phyloP scores from a whole-genome alignment of 768 basidiomycete species.

The Tylopilus felleus region DNA sequence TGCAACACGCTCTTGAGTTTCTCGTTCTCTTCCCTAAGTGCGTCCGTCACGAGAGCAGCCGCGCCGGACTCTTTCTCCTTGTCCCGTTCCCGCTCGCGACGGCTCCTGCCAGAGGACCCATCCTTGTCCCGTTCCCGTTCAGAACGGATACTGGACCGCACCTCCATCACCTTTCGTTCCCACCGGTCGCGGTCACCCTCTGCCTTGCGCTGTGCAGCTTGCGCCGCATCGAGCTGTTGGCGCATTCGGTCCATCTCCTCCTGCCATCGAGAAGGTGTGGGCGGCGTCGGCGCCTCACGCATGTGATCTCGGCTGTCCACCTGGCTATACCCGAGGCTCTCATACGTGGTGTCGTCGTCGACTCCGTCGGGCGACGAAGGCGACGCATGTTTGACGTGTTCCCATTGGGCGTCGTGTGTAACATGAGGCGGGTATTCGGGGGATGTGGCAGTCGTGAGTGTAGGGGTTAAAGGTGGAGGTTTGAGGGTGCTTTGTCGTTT shows the following conservation, averaged over 20 bases:
- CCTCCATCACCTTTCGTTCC: conserved; percentile 21
- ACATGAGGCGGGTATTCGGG: conserved; percentile 8
- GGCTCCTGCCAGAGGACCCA: conserved; percentile 6
- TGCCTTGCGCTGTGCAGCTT: conserved; percentile 11
- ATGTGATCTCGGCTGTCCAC: conserved; percentile 6
- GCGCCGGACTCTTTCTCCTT: conserved; percentile 8
- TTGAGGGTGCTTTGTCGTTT: conserved; percentile 19
- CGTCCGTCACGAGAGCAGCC: neutral
- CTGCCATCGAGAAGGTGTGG: neutral
- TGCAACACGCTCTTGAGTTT: conserved; percentile 20
- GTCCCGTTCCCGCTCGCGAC: conserved; percentile 20
- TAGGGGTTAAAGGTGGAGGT: conserved; percentile 20
- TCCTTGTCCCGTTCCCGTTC: conserved; percentile 19
- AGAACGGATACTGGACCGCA: conserved; percentile 8
- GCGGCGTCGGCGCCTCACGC: neutral
- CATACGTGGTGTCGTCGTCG: conserved; percentile 17
- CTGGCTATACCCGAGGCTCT: conserved; percentile 23
- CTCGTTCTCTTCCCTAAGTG: conserved; percentile 24
- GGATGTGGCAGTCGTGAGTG: conserved; percentile 17
- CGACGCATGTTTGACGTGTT: conserved; percentile 17
- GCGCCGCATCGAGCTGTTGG: conserved; percentile 13
- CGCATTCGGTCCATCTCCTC: conserved; percentile 12
- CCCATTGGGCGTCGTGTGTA: conserved; percentile 21
- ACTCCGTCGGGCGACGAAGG: conserved; percentile 10
- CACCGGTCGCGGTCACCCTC: conserved; percentile 19